These are phyloP conservation scores for Chrysopogon serrulatus DNA, from an alignment of 176 grass and related monocot genomes.

Conservation along the genomic window DNA sequence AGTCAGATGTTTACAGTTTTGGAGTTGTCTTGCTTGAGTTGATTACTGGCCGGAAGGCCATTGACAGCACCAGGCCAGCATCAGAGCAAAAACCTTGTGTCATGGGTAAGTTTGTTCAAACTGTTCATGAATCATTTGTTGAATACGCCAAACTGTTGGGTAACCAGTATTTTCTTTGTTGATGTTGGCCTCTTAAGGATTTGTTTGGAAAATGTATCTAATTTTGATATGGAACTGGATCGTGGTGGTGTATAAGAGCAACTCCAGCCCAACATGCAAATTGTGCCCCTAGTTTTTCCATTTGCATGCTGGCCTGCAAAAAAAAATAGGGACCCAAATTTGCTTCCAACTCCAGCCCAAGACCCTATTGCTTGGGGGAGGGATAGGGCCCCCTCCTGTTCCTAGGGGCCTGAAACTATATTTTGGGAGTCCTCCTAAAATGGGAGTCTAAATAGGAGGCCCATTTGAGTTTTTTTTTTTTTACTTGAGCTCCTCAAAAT, in stretches of 20 bases:
- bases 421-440: no score
- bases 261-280: no score
- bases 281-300: no score
- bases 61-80: constrained; percentile 51
- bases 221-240: constrained; percentile 5
- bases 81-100: constrained; percentile 80
- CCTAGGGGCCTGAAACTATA: no score
- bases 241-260: not conserved
- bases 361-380: no score
- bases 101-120: constrained; percentile 60
- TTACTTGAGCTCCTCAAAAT: no score
- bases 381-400: no score
- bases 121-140: constrained; percentile 2
- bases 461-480: no score
- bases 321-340: no score
- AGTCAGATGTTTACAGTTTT: constrained; percentile 89
- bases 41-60: constrained; percentile 79
- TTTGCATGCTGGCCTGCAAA: no score
- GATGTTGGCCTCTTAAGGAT: not conserved
- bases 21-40: constrained; percentile 90
- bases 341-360: no score
- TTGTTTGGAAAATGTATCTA: constrained; percentile 2
- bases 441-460: no score
- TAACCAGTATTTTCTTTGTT: not conserved
- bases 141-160: not conserved